These are phyloP conservation scores for Lachnellula suecica DNA, from an alignment of 2,329 filamentous ascomycete species.

Conservation along the genomic window DNA sequence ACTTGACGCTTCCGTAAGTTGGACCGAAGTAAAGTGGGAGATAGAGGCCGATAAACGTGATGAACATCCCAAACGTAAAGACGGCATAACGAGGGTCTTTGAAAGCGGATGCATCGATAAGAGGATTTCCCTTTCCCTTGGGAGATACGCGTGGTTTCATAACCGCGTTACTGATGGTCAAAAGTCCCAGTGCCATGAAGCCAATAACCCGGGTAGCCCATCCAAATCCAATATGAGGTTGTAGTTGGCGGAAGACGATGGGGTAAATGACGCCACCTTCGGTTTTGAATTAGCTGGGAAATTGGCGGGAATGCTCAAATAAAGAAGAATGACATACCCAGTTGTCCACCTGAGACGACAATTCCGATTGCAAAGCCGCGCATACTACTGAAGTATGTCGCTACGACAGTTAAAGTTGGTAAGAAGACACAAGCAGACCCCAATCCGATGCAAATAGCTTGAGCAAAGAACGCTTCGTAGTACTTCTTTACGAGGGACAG, in stretches of 20 bases:
- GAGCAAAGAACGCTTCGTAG: slow-evolving; percentile 44
- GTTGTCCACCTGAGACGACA: neutral
- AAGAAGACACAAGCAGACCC: slow-evolving; percentile 42
- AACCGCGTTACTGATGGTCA: slow-evolving; percentile 31
- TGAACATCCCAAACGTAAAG: no score
- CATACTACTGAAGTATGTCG: slow-evolving; percentile 40
- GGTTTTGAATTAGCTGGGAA: no score
- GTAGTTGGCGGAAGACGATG: slow-evolving; percentile 56
- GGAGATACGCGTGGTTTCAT: slow-evolving; percentile 35
- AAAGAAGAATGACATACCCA: neutral
- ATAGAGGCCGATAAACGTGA: no score
- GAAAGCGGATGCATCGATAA: slow-evolving; percentile 41
- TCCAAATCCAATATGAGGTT: slow-evolving; percentile 48
- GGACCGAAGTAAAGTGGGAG: no score
- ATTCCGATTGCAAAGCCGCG: neutral
- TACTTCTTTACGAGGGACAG: slow-evolving; percentile 35
- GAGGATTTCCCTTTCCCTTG: slow-evolving; percentile 33
- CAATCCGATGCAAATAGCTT: slow-evolving; percentile 44
- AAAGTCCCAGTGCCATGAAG: slow-evolving; percentile 41
- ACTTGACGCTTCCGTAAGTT: no score
- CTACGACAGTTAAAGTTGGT: slow-evolving; percentile 55
- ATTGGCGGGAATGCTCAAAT: slow-evolving; percentile 12
- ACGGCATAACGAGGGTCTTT: slow-evolving; percentile 37
- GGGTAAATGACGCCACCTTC: slow-evolving; percentile 59
- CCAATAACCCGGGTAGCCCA: slow-evolving; percentile 55